Evolutionary conservation across 179 eudicot species (phyloP).

Genomic region (Heliamphora pulchella): DNA sequence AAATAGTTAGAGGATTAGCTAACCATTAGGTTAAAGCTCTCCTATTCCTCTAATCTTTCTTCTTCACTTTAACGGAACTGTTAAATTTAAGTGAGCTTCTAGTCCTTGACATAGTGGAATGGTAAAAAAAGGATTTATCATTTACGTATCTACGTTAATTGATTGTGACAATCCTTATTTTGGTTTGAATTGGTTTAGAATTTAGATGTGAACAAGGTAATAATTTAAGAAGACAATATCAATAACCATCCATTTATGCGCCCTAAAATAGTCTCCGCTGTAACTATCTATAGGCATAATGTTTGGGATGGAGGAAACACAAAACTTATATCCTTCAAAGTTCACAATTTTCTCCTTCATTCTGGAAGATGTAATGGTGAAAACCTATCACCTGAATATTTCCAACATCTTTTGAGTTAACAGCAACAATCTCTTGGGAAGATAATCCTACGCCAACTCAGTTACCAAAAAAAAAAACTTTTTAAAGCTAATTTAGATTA

Average conservation of each 20-base stretch:
- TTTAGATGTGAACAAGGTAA: neutral
- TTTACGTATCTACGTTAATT: too few species aligned
- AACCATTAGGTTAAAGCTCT: too few species aligned
- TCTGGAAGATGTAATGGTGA: neutral
- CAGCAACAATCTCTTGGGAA: neutral
- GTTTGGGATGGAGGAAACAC: neutral
- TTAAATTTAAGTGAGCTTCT: too few species aligned
- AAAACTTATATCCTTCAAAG: neutral
- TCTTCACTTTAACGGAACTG: too few species aligned
- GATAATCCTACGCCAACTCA: neutral
- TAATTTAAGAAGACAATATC: neutral
- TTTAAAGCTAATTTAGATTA: neutral
- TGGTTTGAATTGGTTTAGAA: too few species aligned
- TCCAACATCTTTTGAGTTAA: neutral
- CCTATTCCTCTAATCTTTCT: too few species aligned
- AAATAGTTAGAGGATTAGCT: too few species aligned
- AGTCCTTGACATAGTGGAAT: too few species aligned
- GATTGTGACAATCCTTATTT: too few species aligned
- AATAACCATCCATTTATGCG: neutral
- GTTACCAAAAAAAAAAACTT: neutral
- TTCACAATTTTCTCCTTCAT: neutral
- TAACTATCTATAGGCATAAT: neutral
- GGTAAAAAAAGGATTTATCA: too few species aligned
- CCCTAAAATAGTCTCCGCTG: neutral
- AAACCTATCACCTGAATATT: neutral